Evolutionary conservation across 257 asterid genomes (phyloP).

Genomic region (Cordia subcordata): DNA sequence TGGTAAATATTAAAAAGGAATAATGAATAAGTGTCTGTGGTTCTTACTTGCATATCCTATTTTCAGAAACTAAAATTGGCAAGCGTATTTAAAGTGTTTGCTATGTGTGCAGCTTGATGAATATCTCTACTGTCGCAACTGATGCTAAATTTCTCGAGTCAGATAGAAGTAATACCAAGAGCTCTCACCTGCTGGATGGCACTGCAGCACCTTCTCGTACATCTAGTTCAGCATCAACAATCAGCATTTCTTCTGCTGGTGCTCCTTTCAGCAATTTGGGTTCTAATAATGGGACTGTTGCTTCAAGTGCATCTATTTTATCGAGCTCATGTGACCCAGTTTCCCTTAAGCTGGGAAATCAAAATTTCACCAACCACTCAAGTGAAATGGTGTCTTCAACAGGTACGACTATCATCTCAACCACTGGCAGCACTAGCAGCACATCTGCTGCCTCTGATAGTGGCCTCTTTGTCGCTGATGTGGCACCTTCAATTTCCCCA

Average conservation of each 20-base stretch:
- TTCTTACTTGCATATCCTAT: too few species aligned
- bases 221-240: constrained; percentile 17
- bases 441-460: constrained; percentile 23
- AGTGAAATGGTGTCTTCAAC: constrained; percentile 30
- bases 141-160: constrained; percentile 25
- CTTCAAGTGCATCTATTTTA: constrained; percentile 20
- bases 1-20: too few species aligned
- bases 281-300: constrained; percentile 28
- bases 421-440: constrained; percentile 23
- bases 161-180: constrained; percentile 22
- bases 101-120: background rate
- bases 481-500: constrained; percentile 23
- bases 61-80: too few species aligned
- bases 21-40: too few species aligned
- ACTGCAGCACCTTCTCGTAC: constrained; percentile 19
- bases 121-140: constrained; percentile 20
- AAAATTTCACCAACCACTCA: constrained; percentile 20
- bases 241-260: constrained; percentile 3
- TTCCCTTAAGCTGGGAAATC: constrained; percentile 25
- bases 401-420: constrained; percentile 13
- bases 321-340: constrained; percentile 21
- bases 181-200: constrained; percentile 27
- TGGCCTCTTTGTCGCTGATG: constrained; percentile 31
- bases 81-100: too few species aligned
- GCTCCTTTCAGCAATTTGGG: constrained; percentile 3